Evolutionary conservation across 345 rosid genomes (phyloP).

Genomic region (Eucalyptus curtisii): DNA sequence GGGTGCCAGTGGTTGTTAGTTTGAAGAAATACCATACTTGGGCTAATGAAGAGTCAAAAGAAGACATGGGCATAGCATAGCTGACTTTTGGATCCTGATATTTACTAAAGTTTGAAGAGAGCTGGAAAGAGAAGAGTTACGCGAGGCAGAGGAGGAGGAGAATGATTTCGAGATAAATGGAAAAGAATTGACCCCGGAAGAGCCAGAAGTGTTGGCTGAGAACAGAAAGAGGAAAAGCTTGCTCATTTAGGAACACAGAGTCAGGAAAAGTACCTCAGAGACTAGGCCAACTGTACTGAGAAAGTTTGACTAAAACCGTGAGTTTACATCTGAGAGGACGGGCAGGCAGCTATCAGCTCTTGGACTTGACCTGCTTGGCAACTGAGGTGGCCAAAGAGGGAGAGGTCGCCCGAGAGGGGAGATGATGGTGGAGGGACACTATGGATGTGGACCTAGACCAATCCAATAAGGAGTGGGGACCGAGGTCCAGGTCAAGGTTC

Average conservation of each 20-base stretch:
- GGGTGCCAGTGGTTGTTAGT: slow-evolving; percentile 89
- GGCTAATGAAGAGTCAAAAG: slow-evolving; percentile 72
- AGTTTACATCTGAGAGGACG: slow-evolving; percentile 54
- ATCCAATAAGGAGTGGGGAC: slow-evolving; percentile 43
- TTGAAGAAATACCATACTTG: slow-evolving; percentile 66
- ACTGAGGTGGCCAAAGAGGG: slow-evolving; percentile 53
- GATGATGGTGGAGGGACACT: neutral
- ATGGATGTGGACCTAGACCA: slow-evolving; percentile 52
- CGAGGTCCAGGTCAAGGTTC: slow-evolving; percentile 44
- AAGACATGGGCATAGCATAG: slow-evolving; percentile 77
- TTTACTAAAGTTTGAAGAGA: slow-evolving; percentile 73
- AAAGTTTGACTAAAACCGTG: slow-evolving; percentile 61
- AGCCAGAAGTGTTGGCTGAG: slow-evolving; percentile 40
- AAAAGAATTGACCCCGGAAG: slow-evolving; percentile 49
- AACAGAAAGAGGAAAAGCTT: slow-evolving; percentile 57
- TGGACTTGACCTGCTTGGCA: slow-evolving; percentile 64
- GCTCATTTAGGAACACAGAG: slow-evolving; percentile 52
- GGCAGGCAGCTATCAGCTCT: slow-evolving; percentile 51
- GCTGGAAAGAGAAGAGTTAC: slow-evolving; percentile 48
- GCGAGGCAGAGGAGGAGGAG: slow-evolving; percentile 37
- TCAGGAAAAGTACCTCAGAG: slow-evolving; percentile 69
- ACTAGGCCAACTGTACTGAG: slow-evolving; percentile 54
- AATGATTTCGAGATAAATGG: slow-evolving; percentile 61
- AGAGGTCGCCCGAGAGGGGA: slow-evolving; percentile 35
- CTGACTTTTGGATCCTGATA: slow-evolving; percentile 87